Evolutionary conservation across 306 rosid genomes (phyloP).

Genomic region (Pyrus communis): DNA sequence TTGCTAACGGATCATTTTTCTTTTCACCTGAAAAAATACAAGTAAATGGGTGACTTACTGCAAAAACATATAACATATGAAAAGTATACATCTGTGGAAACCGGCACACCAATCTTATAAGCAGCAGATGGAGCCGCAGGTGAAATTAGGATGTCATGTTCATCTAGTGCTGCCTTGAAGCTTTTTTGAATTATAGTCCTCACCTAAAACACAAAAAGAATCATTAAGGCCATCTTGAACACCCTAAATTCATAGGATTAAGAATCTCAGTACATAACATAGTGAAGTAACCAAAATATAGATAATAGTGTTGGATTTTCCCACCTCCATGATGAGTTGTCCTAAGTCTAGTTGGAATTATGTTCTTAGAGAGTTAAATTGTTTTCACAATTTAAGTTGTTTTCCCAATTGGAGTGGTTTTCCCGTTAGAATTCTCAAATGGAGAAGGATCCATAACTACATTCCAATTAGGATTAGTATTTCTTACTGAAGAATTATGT

Average conservation of each 20-base stretch:
- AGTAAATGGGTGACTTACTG: slow-evolving; percentile 14
- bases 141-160: slow-evolving; percentile 82
- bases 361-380: no score
- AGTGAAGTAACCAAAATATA: background rate
- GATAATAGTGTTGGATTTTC: no score
- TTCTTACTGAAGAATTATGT: no score
- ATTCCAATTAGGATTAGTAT: no score
- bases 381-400: no score
- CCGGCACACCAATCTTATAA: slow-evolving; percentile 70
- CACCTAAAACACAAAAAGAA: slow-evolving; percentile 50
- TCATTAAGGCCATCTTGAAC: slow-evolving; percentile 17
- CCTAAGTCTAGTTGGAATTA: no score
- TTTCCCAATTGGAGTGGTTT: no score
- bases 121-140: slow-evolving; percentile 97
- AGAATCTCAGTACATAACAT: background rate
- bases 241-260: slow-evolving; percentile 7
- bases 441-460: no score
- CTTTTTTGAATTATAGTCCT: slow-evolving; percentile 84
- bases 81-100: background rate
- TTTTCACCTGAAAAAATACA: slow-evolving; percentile 64
- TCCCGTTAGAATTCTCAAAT: no score
- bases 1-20: slow-evolving; percentile 85
- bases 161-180: slow-evolving; percentile 74
- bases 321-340: no score
- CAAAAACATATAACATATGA: background rate